Percentiles rank a stretch among this genome's conserved stretches.
Conservation (phyloP, 192 early-diverging fungal species). For the Diversispora epigaea region DNA sequence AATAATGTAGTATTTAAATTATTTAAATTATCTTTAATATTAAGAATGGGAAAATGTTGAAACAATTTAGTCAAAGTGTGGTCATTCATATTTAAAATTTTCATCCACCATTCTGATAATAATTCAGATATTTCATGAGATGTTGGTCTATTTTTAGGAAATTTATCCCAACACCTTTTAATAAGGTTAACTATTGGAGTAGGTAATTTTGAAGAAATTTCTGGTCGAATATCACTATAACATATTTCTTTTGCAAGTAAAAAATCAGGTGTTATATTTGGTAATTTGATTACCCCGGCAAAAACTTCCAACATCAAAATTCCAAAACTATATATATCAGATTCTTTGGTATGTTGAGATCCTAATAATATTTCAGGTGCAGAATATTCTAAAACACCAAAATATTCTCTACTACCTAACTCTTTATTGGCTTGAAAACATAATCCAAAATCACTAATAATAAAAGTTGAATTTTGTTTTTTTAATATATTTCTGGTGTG, state of each 20-base stretch:
- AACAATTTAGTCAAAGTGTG: too few relatives aligned
- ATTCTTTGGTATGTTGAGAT: neutral
- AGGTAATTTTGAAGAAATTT: neutral
- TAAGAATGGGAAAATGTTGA: too few relatives aligned
- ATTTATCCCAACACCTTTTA: neutral
- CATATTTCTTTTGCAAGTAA: conserved; percentile 32
- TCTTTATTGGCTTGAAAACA: neutral
- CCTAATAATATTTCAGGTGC: neutral
- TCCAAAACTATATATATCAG: conserved; percentile 45
- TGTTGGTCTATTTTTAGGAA: neutral
- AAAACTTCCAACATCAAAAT: conserved; percentile 44
- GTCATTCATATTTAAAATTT: too few relatives aligned
- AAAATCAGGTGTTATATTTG: conserved; percentile 30
- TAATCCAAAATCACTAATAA: neutral
- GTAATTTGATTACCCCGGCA: conserved; percentile 35
- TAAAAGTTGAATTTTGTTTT: neutral
- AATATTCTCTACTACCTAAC: neutral
- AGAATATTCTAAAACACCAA: neutral
- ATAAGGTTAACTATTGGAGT: neutral
- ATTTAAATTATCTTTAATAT: too few relatives aligned
- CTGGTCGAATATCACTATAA: neutral
- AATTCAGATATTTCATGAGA: neutral
- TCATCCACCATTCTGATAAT: too few relatives aligned
- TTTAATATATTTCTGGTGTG: neutral
- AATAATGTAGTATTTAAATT: too few relatives aligned